phyloP scores from a whole-genome alignment of 108 stramenopile species.

The Skeletonema grethae region DNA sequence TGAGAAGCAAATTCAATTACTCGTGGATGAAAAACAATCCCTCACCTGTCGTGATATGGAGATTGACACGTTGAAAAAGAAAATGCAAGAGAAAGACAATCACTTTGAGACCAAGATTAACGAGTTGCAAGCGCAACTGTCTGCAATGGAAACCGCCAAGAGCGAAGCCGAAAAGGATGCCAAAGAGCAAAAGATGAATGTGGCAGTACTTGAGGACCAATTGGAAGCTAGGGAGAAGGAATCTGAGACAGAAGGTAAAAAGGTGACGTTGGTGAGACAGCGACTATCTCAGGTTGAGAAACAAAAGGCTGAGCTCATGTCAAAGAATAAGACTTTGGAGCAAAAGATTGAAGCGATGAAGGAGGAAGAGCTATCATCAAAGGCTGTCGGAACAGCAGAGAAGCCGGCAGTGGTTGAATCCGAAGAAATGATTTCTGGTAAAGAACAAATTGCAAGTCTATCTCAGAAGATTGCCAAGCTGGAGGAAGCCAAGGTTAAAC shows the following conservation, averaged over 20 bases:
- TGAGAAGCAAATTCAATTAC: slow-evolving; percentile 33
- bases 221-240: slow-evolving; percentile 8
- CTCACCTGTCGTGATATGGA: slow-evolving; percentile 3
- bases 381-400: background rate
- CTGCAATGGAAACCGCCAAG: background rate
- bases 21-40: slow-evolving; percentile 35
- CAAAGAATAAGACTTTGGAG: slow-evolving; percentile 2
- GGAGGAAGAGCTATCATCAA: background rate
- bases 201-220: slow-evolving; percentile 13
- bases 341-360: background rate
- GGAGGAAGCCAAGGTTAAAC: slow-evolving; percentile 18
- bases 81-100: slow-evolving; percentile 15
- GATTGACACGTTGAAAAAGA: background rate
- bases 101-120: background rate
- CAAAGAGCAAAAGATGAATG: slow-evolving; percentile 2
- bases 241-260: slow-evolving; percentile 1
- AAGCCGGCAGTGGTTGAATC: background rate
- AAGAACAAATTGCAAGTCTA: slow-evolving; percentile 6
- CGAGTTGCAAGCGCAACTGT: slow-evolving; percentile 10
- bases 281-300: slow-evolving; percentile 9
- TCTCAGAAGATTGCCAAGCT: slow-evolving; percentile 19
- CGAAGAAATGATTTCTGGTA: background rate
- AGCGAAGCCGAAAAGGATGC: slow-evolving; percentile 4
- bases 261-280: slow-evolving; percentile 3
- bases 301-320: slow-evolving; percentile 3